Conservation (phyloP, 2,329 filamentous ascomycete species). For the Akanthomyces lecanii region DNA sequence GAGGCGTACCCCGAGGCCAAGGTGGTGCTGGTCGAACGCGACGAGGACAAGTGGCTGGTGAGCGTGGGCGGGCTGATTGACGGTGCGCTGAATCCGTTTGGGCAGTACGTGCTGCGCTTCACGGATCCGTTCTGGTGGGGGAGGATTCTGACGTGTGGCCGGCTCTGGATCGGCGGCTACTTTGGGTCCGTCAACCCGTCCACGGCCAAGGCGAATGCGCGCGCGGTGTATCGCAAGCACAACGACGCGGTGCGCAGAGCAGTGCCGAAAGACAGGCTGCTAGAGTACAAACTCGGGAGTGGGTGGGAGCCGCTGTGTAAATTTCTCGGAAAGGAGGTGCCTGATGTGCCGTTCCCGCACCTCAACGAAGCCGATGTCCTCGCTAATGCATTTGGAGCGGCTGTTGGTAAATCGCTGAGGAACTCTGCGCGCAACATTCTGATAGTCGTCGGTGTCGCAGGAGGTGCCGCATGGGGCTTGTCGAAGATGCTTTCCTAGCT, state of each 20-base stretch:
- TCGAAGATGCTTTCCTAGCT: not conserved
- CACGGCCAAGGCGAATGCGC: slow-evolving; percentile 17
- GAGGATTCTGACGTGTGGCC: not conserved
- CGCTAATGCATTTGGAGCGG: not conserved
- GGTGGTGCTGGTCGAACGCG: slow-evolving; percentile 27
- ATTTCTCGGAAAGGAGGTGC: slow-evolving; percentile 32
- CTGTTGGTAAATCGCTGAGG: not conserved
- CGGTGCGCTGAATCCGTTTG: not conserved
- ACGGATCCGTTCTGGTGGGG: not conserved
- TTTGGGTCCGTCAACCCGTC: slow-evolving; percentile 18
- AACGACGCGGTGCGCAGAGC: slow-evolving; percentile 31
- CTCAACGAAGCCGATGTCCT: slow-evolving; percentile 24
- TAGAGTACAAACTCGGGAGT: slow-evolving; percentile 32
- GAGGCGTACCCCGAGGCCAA: slow-evolving; percentile 14
- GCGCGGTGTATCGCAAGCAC: slow-evolving; percentile 27
- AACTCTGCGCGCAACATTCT: not conserved
- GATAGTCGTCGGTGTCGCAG: not conserved
- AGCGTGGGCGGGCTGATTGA: slow-evolving; percentile 21
- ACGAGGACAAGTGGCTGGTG: slow-evolving; percentile 23
- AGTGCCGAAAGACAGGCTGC: slow-evolving; percentile 27
- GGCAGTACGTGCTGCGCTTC: not conserved
- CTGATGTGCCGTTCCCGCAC: slow-evolving; percentile 31
- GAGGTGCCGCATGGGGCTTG: not conserved
- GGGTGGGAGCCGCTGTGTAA: slow-evolving; percentile 36
- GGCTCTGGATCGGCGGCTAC: slow-evolving; percentile 9